Evolutionary conservation across 768 basidiomycete genomes (phyloP).

Genomic region (Pulveroboletus sp.): DNA sequence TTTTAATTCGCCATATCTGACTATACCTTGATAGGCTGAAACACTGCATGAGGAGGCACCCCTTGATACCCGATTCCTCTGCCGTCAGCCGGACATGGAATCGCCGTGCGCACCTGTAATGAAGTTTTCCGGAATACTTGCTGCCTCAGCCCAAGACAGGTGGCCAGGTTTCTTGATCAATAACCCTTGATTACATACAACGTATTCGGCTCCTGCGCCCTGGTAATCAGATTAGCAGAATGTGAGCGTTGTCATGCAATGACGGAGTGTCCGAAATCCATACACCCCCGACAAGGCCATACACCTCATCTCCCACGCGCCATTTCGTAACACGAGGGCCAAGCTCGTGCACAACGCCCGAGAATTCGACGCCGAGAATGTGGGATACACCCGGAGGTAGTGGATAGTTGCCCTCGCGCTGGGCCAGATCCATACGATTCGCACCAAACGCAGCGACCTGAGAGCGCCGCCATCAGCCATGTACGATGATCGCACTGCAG

Average conservation of each 20-base stretch:
- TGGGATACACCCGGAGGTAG: conserved; percentile 70
- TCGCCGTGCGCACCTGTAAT: conserved; percentile 62
- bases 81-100: conserved; percentile 3
- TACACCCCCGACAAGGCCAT: conserved; percentile 80
- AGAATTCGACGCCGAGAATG: conserved; percentile 88
- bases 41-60: conserved; percentile 2
- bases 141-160: conserved; percentile 82
- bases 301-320: conserved; percentile 67
- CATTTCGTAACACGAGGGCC: conserved; percentile 52
- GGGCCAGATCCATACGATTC: conserved; percentile 82
- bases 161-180: conserved; percentile 70
- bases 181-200: conserved; percentile 63
- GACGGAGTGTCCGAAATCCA: conserved; percentile 25
- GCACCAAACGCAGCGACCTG: conserved; percentile 84
- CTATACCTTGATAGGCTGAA: conserved; percentile 60
- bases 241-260: background rate
- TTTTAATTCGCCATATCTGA: conserved; percentile 67
- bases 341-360: conserved; percentile 58
- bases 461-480: conserved; percentile 1
- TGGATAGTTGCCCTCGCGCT: conserved; percentile 73
- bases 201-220: conserved; percentile 92
- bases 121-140: conserved; percentile 85
- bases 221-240: conserved; percentile 25
- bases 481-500: background rate
- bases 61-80: conserved; percentile 2